Evolutionary conservation across 2,329 filamentous ascomycete genomes (phyloP).

Genomic region (Fragosphaeria purpurea): DNA sequence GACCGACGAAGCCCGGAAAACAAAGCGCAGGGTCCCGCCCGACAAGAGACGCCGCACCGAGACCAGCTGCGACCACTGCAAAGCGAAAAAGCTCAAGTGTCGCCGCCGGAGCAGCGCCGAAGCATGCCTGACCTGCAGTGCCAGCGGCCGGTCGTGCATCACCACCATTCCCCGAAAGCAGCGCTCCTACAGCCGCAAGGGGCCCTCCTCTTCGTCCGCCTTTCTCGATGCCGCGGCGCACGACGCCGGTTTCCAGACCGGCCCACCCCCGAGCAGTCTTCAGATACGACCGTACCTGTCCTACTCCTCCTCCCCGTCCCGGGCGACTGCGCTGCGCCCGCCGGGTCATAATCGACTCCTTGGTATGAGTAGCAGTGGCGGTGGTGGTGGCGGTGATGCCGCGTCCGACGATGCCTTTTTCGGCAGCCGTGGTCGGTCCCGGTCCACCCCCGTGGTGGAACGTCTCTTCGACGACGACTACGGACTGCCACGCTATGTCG

Average conservation of each 20-base stretch:
- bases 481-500: slow-evolving; percentile 11
- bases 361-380: too few species aligned
- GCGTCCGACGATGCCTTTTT: background rate
- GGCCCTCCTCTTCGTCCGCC: too few species aligned
- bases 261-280: slow-evolving; percentile 1
- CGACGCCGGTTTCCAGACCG: too few species aligned
- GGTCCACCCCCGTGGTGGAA: background rate
- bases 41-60: slow-evolving; percentile 14
- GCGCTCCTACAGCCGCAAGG: slow-evolving; percentile 3
- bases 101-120: slow-evolving; percentile 11
- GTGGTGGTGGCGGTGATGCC: too few species aligned
- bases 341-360: too few species aligned
- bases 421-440: background rate
- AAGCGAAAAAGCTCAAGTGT: slow-evolving; percentile 15
- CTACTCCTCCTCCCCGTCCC: too few species aligned
- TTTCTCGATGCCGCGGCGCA: too few species aligned
- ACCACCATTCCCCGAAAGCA: slow-evolving; percentile 13
- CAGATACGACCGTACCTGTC: background rate
- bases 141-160: slow-evolving; percentile 11
- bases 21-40: slow-evolving; percentile 7
- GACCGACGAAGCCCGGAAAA: too few species aligned
- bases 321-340: too few species aligned
- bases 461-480: slow-evolving; percentile 9
- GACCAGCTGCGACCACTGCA: slow-evolving; percentile 17
- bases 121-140: slow-evolving; percentile 13